Base-by-base conservation (phyloP, 78 protist species). In the Polysphondylium violaceum region DNA sequence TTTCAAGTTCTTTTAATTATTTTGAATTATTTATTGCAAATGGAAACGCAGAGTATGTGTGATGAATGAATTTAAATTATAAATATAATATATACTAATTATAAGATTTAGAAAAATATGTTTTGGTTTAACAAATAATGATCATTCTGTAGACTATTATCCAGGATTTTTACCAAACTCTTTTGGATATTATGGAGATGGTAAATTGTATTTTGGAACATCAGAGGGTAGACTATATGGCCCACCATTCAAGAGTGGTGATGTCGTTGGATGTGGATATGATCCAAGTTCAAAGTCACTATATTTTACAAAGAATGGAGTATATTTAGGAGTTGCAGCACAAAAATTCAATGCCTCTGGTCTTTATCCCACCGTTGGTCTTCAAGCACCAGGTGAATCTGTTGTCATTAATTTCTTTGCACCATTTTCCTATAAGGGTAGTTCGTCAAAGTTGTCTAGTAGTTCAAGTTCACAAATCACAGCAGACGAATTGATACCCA, bases 101-200 rank as follows among this genome's bases (percentile, higher is more conserved):
- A 16, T 29, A 29, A 29, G 11, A 27, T 27, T 69, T 25, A 69
- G 88, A 33, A 81, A 81, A 55, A 81, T 81, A 43, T 81, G 89
- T 56, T 40, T 81, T 64, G 89, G 89, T 68, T 81, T 81, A 33
- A 41, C 89, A 47, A 36, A 17, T 38, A 50, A 27, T 8, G 89
- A 81, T 23, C 77, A 81, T 81, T 77, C 89, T 51, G 40, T 36
- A 17, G 89, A 81, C 14, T 5, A 16, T 14, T 81, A 47, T 72
- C 89, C 89, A 53, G 89, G 89, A 21, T 55, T 50, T 55, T 35
- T 17, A 35, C 76, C 31, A 67, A 51, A 59, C 7, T 81, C 89
- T 29, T 81, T 68, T 68, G 89, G 89, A 25, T 68, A 41, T 40
- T 53, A n/a, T 51, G 89, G 89, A 25, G 89, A 81, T 68, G 89